Conservation (phyloP, 768 basidiomycete species). For the Phlebiopsis flavidoalba region DNA sequence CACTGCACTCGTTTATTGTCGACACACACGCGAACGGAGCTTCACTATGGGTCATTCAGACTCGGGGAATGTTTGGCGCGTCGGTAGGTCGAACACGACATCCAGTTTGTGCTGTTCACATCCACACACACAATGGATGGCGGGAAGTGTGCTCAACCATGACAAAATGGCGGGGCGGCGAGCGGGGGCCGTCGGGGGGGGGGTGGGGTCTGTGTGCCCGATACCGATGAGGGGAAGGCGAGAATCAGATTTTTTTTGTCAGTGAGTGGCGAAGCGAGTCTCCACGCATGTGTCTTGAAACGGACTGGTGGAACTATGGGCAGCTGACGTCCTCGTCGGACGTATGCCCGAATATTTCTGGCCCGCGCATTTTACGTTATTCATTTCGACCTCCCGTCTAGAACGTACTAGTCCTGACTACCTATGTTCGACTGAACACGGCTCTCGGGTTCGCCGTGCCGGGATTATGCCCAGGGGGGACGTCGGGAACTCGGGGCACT, state of each 20-base stretch:
- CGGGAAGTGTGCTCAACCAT: constrained; percentile 76
- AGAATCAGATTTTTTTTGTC: constrained; percentile 74
- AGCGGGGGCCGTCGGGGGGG: constrained; percentile 64
- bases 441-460: too few species aligned
- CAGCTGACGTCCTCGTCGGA: constrained; percentile 70
- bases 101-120: constrained; percentile 75
- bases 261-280: constrained; percentile 82
- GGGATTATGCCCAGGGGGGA: too few species aligned
- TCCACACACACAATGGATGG: constrained; percentile 82
- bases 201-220: constrained; percentile 69
- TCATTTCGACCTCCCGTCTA: constrained; percentile 23
- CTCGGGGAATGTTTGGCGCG: too few species aligned
- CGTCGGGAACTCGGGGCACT: too few species aligned
- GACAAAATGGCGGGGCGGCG: constrained; percentile 76
- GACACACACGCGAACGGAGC: constrained; percentile 81
- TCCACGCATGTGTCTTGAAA: constrained; percentile 78
- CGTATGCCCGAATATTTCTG: constrained; percentile 17
- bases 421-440: constrained; percentile 67
- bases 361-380: neutral
- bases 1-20: constrained; percentile 67
- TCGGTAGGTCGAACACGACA: constrained; percentile 60
- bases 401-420: too few species aligned
- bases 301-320: too few species aligned
- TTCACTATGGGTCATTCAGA: constrained; percentile 64
- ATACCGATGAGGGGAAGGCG: constrained; percentile 67